Evolutionary conservation across 441 rosid species (phyloP), one percentile per base, ranked within the genome.

Genomic region (Viola pubescens): DNA sequence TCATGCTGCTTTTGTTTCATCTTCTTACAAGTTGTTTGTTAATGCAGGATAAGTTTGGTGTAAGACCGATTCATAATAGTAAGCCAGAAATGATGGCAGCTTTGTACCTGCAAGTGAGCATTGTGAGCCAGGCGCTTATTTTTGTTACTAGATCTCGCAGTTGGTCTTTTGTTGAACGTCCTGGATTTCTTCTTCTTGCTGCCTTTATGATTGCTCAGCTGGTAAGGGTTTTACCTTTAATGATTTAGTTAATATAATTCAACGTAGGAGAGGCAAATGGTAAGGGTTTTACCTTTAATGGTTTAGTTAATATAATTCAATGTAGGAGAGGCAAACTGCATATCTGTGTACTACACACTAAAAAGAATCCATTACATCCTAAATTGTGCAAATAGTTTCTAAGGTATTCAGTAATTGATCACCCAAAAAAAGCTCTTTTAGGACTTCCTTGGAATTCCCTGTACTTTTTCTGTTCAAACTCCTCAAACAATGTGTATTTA

Each of bases 121-220:
- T 88, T 50, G 73, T 87, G 40, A 85, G 96, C 62, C 96, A 91
- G 70, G 91, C 98, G 46, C 95, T 88, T 45, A 88, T 88, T 63
- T 88, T 91, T 52, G 94, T 89, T 47, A 88, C 95, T 37, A 76
- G 98, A 59, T 88, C 98, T 13, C 90, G 92, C 73, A 82, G 96
- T 77, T 91, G 96, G 96, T 91, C 96, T 43, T 91, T 1, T 5
- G 58, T 79, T 1, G 96, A 88, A 69, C 85, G 85, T 62, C 96
- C 98, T 26, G 94, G 95, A 46, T 74, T 79, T 52, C 85, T 91
- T 58, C 74, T 85, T 46, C 45, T 75, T 38, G 13, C 67, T 5
- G 96, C 96, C 9, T 91, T 91, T 60, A 6, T 85, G 37, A 57
- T 78, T 43, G 96, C 96, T 42, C 98, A 87, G 58, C 77, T 88